Evolutionary conservation across 768 basidiomycete genomes (phyloP).

Genomic region (Trametes gibbosa): DNA sequence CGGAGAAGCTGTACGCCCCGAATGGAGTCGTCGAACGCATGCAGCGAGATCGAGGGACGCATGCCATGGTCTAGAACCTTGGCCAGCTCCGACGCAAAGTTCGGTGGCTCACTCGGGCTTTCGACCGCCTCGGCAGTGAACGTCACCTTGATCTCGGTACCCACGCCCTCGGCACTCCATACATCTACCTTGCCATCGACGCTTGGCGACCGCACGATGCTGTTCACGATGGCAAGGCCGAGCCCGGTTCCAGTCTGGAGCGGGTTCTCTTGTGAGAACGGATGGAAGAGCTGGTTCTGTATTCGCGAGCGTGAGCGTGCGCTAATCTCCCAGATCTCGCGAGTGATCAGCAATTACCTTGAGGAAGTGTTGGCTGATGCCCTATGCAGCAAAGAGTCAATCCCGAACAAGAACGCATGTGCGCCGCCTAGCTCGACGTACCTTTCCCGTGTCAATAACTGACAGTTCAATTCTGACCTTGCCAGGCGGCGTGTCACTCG

Average conservation of each 20-base stretch:
- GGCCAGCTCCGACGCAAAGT: constrained; percentile 24
- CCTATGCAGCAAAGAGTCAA: constrained; percentile 38
- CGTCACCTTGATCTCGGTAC: constrained; percentile 87
- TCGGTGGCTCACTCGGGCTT: constrained; percentile 29
- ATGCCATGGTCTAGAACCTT: constrained; percentile 26
- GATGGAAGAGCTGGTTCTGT: constrained; percentile 92
- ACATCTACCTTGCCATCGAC: constrained; percentile 93
- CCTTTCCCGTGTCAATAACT: constrained; percentile 90
- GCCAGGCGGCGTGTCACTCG: constrained; percentile 49
- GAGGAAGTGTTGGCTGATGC: constrained; percentile 90
- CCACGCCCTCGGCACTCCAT: constrained; percentile 84
- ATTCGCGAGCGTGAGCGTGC: not conserved
- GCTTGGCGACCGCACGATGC: constrained; percentile 81
- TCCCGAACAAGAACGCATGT: not conserved
- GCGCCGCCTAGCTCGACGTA: constrained; percentile 24
- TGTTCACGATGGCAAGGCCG: constrained; percentile 93
- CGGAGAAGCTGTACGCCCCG: constrained; percentile 68
- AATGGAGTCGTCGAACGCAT: constrained; percentile 66
- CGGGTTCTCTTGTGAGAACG: constrained; percentile 96
- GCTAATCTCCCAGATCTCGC: not conserved
- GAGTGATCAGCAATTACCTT: constrained; percentile 50
- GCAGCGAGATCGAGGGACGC: constrained; percentile 59
- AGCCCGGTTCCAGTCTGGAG: constrained; percentile 90
- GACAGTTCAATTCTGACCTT: constrained; percentile 77
- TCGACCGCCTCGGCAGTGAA: constrained; percentile 69